Percentiles rank a stretch among this genome's conserved stretches.
Conservation (phyloP, 2,329 filamentous ascomycete genomes). For the Ophiostoma angusticollis region DNA sequence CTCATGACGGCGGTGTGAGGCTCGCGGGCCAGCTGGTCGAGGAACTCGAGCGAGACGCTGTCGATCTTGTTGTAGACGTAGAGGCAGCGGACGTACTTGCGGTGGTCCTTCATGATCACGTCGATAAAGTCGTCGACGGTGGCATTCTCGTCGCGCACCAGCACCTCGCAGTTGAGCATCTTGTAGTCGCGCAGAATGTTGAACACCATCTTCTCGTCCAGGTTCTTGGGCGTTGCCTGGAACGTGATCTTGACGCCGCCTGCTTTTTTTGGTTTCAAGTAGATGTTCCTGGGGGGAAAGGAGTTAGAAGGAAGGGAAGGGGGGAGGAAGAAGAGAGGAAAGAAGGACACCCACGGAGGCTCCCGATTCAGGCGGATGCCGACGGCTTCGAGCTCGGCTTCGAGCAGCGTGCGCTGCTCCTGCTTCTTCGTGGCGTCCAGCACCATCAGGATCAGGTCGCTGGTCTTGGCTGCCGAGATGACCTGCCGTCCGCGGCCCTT, state of each 20-base stretch:
- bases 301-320: too few species aligned
- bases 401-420: conserved; percentile 78
- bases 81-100: conserved; percentile 88
- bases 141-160: conserved; percentile 86
- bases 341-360: too few species aligned
- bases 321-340: too few species aligned
- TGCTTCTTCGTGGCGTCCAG: conserved; percentile 93
- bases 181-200: conserved; percentile 98
- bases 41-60: conserved; percentile 80
- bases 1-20: conserved; percentile 93
- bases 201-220: conserved; percentile 97
- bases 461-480: conserved; percentile 95
- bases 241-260: conserved; percentile 99
- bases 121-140: conserved; percentile 99
- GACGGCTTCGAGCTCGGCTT: conserved; percentile 87
- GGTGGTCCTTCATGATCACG: conserved; percentile 97
- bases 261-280: conserved; percentile 88
- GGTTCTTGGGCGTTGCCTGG: conserved; percentile 69
- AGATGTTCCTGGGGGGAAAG: conserved; percentile 53
- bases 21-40: conserved; percentile 84
- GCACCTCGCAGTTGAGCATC: conserved; percentile 92
- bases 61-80: conserved; percentile 99
- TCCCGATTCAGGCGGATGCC: conserved; percentile 87
- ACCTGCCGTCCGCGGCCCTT: conserved; percentile 94
- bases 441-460: conserved; percentile 93